Base-by-base conservation (phyloP, 1,139 yeast species). In the Meyerozyma smithsonii region DNA sequence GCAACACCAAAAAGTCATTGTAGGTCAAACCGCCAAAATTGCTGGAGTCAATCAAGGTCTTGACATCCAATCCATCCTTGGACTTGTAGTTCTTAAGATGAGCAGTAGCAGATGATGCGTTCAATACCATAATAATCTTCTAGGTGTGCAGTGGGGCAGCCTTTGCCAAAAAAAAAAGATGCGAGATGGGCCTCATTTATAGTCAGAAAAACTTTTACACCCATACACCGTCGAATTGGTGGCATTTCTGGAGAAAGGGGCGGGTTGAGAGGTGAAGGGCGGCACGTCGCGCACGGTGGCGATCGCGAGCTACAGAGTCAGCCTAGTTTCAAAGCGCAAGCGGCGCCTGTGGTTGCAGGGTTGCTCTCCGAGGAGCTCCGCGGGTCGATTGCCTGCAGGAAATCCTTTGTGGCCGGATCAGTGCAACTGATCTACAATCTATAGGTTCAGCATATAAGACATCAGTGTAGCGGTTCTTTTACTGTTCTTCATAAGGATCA, bases 1-100 rank as follows among this genome's bases (percentile, higher is more conserved):
- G 99, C 59, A 92, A 79, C 52, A 92, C 78, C 65, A 92, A 78
- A 64, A 92, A 87, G 70, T 92, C 99, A 60, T 92, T 94, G 74
- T 94, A 92, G 49, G 99, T 92, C 60, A 92, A 79, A 44, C 99
- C 99, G 64, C 98, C 98, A 67, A 94, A 84, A 55, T 72, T 67
- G 52, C 79, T 71, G 39, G 97, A 88, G 71, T 92, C 96, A 84
- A 94, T 86, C 67, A 92, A 79, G 53, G 86, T 77, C 45, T 78
- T 72, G 57, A 86, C 84, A 50, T 87, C 83, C 53, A 92, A 77
- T 48, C 98, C 99, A 65, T 92, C 98, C 61, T 77, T 81, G 54
- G 71, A 64, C 47, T 76, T 52, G 73, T 87, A 90, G 49, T 77
- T 66, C 49, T 76, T 68, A 52, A 92, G 76, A 61, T 72, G 72